phyloP scores from a whole-genome alignment of 371 early-diverging fungal species.

The Mortierella sp. region DNA sequence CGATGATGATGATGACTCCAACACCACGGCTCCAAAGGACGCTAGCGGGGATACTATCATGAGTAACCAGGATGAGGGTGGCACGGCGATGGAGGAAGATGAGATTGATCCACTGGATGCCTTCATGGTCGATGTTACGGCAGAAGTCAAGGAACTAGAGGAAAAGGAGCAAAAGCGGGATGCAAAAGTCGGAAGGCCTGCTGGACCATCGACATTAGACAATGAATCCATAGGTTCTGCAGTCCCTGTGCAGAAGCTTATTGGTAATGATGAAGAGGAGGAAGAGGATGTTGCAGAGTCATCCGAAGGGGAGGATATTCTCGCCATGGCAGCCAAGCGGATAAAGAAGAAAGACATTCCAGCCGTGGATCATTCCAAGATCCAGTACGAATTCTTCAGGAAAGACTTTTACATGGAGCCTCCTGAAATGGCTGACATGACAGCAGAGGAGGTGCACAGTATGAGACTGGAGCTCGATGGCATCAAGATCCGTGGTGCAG shows the following conservation, averaged over 20 bases:
- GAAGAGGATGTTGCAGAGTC: constrained; percentile 63
- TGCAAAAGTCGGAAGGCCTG: constrained; percentile 39
- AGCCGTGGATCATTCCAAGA: constrained; percentile 87
- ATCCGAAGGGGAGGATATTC: constrained; percentile 73
- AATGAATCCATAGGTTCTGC: too few relatives aligned
- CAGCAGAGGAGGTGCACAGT: constrained; percentile 85
- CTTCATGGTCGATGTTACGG: constrained; percentile 86
- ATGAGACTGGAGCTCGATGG: constrained; percentile 90
- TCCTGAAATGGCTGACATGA: constrained; percentile 86
- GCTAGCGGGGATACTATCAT: constrained; percentile 58
- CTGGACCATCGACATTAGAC: constrained; percentile 19
- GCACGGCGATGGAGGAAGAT: constrained; percentile 54
- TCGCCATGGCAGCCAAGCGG: constrained; percentile 84
- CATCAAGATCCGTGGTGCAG: constrained; percentile 89
- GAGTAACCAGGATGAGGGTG: constrained; percentile 31
- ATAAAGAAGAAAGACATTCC: constrained; percentile 94
- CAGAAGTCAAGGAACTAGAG: constrained; percentile 76
- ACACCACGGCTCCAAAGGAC: constrained; percentile 19
- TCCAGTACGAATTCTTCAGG: constrained; percentile 90
- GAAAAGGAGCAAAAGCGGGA: constrained; percentile 67
- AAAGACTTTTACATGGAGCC: constrained; percentile 98
- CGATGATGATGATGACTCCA: constrained; percentile 11
- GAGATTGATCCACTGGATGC: constrained; percentile 82
- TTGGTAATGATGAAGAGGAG: constrained; percentile 58
- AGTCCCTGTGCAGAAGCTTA: constrained; percentile 19